Base-by-base conservation (phyloP, 768 basidiomycete species). In the Mycena olivaceomarginata region DNA sequence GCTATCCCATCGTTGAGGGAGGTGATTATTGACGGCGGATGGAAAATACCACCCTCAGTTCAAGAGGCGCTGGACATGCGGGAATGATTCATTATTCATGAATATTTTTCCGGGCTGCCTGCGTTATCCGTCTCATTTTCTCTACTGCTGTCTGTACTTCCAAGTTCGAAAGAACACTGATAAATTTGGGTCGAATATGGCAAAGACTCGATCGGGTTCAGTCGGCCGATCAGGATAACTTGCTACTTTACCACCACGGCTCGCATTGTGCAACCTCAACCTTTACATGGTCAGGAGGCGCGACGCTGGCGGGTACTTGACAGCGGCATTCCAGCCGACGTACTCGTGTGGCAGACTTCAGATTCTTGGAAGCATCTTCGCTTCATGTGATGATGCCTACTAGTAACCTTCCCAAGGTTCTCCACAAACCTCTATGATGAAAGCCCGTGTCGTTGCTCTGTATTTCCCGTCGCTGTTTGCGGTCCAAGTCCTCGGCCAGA, bases 341-440 rank as follows among this genome's bases (percentile, higher is more conserved):
- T 20, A 15, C 67, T 51, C 76, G 65, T 73, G 72, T 74, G 72
- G 40, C 20, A 41, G 11, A 41, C 67, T 66, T 25, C 25, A 25
- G 25, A 25, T 25, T 65, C 56, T 73, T 57, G 62, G 51, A 70
- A 22, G 56, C 56, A 31, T 9, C 59, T 74, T 69, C 63, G 60
- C 67, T 65, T 60, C 76, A 78, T 78, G 73, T 78, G 73, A 78
- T 78, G 73, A 78, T 75, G 73, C 16, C 45, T 57, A n/a, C n/a
- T n/a, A n/a, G n/a, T n/a, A 20, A 8, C 16, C 46, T 43, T 64
- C 43, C 18, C 57, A 20, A 37, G 46, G 65, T 37, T 56, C 72
- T 67, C 53, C 46, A 62, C 41, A 60, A 31, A 67, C 53, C 13
- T 67, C 64, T 9, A 31, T 67, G 6, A 79, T 77, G 78, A 67